Evolutionary conservation across 83 land plant species (phyloP).

Genomic region (Isoetes engelmannii): DNA sequence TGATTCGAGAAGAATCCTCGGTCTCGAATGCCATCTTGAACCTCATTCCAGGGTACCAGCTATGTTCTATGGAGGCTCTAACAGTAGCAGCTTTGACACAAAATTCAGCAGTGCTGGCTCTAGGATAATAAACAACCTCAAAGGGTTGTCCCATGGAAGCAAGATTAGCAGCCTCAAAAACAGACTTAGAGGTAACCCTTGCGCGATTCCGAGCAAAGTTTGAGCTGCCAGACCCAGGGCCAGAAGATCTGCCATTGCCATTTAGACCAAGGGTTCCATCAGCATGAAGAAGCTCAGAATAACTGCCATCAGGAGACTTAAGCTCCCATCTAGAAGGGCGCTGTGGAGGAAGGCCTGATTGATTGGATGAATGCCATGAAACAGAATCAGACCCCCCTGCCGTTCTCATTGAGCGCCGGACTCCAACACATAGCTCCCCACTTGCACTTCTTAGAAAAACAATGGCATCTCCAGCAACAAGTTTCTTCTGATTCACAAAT

Average conservation of each 20-base stretch:
- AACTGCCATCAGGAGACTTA: constrained; percentile 11
- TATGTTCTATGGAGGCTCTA: constrained; percentile 61
- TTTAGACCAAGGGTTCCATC: no score
- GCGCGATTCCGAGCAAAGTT: constrained; percentile 50
- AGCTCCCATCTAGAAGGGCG: constrained; percentile 25
- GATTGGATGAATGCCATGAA: no score
- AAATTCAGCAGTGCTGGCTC: constrained; percentile 95
- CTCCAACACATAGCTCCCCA: constrained; percentile 92
- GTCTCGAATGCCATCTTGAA: constrained; percentile 99
- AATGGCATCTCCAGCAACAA: constrained; percentile 94
- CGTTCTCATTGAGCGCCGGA: constrained; percentile 74
- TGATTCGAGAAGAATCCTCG: constrained; percentile 94
- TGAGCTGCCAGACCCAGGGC: constrained; percentile 8
- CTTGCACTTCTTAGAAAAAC: constrained; percentile 78
- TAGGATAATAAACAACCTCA: constrained; percentile 92
- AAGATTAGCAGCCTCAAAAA: constrained; percentile 63
- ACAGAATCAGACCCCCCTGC: constrained; percentile 39
- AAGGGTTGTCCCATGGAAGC: constrained; percentile 76
- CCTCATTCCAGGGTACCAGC: constrained; percentile 90
- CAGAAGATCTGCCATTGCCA: no score
- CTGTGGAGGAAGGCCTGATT: no score
- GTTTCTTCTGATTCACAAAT: constrained; percentile 97
- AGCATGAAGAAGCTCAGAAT: no score
- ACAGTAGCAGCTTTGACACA: constrained; percentile 71
- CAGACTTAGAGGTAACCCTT: constrained; percentile 64